These are phyloP conservation scores for Kandelia obovata DNA, from an alignment of 345 rosid genomes.

Conservation along the genomic window DNA sequence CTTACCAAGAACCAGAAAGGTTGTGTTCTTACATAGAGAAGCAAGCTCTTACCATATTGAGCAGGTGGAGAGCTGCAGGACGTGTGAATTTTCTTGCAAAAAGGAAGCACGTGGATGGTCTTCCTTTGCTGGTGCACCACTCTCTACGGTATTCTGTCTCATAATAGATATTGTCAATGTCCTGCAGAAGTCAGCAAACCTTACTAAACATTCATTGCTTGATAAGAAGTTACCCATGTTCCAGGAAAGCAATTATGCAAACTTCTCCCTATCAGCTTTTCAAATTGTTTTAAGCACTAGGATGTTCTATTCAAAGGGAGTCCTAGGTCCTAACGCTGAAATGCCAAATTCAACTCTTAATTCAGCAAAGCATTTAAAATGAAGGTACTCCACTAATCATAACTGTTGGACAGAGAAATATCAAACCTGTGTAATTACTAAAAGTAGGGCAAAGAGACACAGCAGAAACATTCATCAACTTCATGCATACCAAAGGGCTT, in stretches of 20 bases:
- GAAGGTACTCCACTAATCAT: background rate
- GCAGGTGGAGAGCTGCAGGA: constrained; percentile 82
- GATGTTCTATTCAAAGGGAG: too few relatives aligned
- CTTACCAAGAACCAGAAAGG: background rate
- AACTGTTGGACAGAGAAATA: too few relatives aligned
- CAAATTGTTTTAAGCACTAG: too few relatives aligned
- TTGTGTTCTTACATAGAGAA: background rate
- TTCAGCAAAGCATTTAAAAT: background rate
- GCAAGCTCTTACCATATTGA: constrained; percentile 46
- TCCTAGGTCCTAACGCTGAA: too few relatives aligned
- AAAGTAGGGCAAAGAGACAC: background rate
- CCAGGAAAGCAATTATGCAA: too few relatives aligned
- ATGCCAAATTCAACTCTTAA: too few relatives aligned
- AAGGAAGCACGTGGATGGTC: constrained; percentile 77
- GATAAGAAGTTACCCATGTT: background rate
- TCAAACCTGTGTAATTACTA: background rate
- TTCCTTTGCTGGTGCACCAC: constrained; percentile 90
- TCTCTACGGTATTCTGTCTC: constrained; percentile 85
- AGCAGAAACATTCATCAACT: background rate
- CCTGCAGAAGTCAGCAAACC: constrained; percentile 39
- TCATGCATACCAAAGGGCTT: background rate
- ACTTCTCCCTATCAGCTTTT: too few relatives aligned
- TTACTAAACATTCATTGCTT: background rate
- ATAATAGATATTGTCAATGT: constrained; percentile 70
- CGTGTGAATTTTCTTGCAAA: constrained; percentile 95